phyloP scores from a whole-genome alignment of 23 red algal genomes.

The Chondrus crispus region DNA sequence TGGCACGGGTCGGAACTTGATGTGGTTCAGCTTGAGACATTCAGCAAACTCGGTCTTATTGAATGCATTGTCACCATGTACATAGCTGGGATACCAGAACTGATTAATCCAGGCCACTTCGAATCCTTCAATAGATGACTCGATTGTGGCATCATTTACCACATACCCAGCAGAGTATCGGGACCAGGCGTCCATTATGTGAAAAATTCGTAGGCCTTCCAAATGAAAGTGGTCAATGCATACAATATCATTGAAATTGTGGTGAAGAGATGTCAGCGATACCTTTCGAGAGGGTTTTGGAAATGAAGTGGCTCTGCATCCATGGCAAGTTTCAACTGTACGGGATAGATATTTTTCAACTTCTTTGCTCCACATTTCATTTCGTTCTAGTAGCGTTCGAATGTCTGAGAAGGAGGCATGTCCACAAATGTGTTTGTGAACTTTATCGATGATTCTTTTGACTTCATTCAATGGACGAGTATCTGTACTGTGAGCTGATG shows the following conservation, averaged over 20 bases:
- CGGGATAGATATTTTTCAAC: conserved; percentile 4
- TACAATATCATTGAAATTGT: conserved; percentile 11
- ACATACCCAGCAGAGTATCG: background rate
- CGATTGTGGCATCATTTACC: conserved; percentile 12
- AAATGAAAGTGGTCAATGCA: conserved; percentile 16
- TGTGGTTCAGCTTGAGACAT: background rate
- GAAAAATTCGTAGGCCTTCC: background rate
- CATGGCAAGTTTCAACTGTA: background rate
- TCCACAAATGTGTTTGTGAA: conserved; percentile 31
- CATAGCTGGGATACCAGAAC: conserved; percentile 15
- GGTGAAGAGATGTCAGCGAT: background rate
- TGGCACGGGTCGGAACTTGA: background rate
- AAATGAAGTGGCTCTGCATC: background rate
- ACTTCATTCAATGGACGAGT: background rate
- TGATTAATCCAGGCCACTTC: background rate
- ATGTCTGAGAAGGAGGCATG: conserved; percentile 28
- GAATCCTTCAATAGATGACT: background rate
- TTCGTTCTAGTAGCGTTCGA: background rate
- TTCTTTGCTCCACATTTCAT: conserved; percentile 19
- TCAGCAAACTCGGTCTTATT: background rate
- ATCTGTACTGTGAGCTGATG: no score
- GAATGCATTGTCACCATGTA: background rate
- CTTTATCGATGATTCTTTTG: conserved; percentile 14
- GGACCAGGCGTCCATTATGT: background rate
- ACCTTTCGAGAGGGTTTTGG: conserved; percentile 31